A percentile compares a stretch with the other conserved stretches of the same genome.
Conservation (phyloP, 306 rosid species). For the Corylus heterophylla region DNA sequence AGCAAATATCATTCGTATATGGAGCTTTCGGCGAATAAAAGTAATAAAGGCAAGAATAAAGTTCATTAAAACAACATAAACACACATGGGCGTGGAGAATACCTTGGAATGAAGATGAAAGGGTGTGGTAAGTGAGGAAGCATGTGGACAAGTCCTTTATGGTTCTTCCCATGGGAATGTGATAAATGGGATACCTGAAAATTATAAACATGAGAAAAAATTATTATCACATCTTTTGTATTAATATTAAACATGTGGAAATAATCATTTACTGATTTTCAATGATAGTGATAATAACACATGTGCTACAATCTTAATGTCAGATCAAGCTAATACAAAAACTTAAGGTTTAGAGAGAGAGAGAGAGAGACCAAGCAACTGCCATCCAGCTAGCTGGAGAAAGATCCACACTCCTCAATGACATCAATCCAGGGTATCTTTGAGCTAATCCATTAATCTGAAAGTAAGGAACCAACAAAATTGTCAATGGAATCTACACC, state of each 20-base stretch:
- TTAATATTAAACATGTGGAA: background rate
- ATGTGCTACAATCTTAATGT: background rate
- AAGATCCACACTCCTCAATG: slow-evolving; percentile 91
- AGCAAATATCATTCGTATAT: background rate
- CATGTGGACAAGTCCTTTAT: slow-evolving; percentile 87
- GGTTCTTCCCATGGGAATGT: slow-evolving; percentile 96
- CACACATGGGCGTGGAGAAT: background rate
- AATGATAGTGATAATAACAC: background rate
- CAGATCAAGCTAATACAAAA: too few relatives aligned
- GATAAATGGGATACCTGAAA: slow-evolving; percentile 98
- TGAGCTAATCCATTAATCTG: slow-evolving; percentile 75
- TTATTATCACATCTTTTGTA: background rate
- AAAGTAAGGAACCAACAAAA: slow-evolving; percentile 23
- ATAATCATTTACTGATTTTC: background rate
- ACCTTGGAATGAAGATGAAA: slow-evolving; percentile 98
- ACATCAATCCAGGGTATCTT: slow-evolving; percentile 85
- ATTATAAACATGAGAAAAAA: background rate
- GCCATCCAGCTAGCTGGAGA: slow-evolving; percentile 99
- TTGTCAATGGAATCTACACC: slow-evolving; percentile 26
- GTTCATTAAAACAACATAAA: background rate
- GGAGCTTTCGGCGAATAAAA: background rate
- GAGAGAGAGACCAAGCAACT: slow-evolving; percentile 70
- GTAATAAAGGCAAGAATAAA: background rate
- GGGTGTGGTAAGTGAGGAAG: slow-evolving; percentile 94
- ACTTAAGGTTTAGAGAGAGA: background rate